Conservation (phyloP, 1,284 basidiomycete genomes). For the Austropuccinia psidii region DNA sequence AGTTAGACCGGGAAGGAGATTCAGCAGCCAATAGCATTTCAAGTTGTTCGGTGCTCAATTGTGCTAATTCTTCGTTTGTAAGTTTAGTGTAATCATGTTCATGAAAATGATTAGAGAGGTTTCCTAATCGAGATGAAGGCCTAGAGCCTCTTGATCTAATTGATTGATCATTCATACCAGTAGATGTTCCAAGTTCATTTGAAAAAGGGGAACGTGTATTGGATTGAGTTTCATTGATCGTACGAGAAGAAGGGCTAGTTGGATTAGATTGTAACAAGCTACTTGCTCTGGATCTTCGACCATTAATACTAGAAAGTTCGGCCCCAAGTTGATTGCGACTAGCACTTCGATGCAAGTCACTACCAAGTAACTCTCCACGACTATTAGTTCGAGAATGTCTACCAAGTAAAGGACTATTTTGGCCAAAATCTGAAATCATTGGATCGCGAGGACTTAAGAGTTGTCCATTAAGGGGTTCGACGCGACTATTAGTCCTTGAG, state of each 20-base stretch:
- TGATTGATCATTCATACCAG: neutral
- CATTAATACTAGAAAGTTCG: slow-evolving; percentile 8
- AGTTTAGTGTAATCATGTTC: too few relatives aligned
- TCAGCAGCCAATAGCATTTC: slow-evolving; percentile 3
- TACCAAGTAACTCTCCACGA: neutral
- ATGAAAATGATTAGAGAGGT: too few relatives aligned
- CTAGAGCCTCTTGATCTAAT: neutral
- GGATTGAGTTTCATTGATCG: too few relatives aligned
- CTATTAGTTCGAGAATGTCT: slow-evolving; percentile 25
- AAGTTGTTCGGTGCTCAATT: slow-evolving; percentile 22
- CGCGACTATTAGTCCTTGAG: neutral
- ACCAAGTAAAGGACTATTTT: neutral
- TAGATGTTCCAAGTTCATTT: neutral
- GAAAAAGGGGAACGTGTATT: slow-evolving; percentile 3
- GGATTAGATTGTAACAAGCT: neutral
- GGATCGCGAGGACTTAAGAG: slow-evolving; percentile 1
- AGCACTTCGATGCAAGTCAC: neutral
- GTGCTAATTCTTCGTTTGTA: slow-evolving; percentile 25
- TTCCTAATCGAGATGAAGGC: neutral
- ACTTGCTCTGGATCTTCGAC: slow-evolving; percentile 18
- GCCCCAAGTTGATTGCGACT: slow-evolving; percentile 18
- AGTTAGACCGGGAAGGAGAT: neutral
- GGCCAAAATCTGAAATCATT: neutral
- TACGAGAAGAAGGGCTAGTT: neutral
- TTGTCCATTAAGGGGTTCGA: slow-evolving; percentile 2